A percentile compares a stretch with the other conserved stretches of the same genome.
Evolutionary conservation across 768 basidiomycete species (phyloP).

Genomic region (Pisolithus marmoratus): DNA sequence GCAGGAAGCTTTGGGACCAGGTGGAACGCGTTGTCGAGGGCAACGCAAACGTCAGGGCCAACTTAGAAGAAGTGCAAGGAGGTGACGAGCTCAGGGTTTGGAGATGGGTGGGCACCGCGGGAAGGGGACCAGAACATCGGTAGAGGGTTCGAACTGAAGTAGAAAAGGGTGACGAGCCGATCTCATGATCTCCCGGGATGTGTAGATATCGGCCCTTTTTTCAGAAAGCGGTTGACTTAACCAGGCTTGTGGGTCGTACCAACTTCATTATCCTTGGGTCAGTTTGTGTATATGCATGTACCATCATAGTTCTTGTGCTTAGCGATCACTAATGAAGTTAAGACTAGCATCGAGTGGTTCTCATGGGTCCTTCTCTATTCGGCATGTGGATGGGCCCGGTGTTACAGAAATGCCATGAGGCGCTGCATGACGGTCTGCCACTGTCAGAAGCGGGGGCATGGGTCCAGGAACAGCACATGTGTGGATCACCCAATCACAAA

Average conservation of each 20-base stretch:
- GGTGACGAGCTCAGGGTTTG: conserved; percentile 89
- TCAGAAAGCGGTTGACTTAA: not conserved
- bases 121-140: conserved; percentile 28
- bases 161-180: conserved; percentile 22
- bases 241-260: too few species aligned
- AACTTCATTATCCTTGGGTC: too few species aligned
- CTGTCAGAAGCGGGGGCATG: conserved; percentile 14
- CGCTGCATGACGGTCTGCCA: conserved; percentile 19
- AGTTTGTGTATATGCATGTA: not conserved
- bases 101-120: conserved; percentile 75
- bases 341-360: conserved; percentile 5
- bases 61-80: conserved; percentile 75
- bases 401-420: conserved; percentile 22
- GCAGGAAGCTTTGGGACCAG: conserved; percentile 70
- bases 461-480: conserved; percentile 23
- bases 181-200: conserved; percentile 17
- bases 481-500: conserved; percentile 21
- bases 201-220: conserved; percentile 8
- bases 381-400: conserved; percentile 28
- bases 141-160: conserved; percentile 26
- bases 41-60: conserved; percentile 85
- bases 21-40: conserved; percentile 85
- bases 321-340: conserved; percentile 16
- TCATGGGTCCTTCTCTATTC: conserved; percentile 16
- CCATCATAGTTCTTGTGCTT: not conserved